Conservation (phyloP, 140 eudicot species). For the Senecio squalidus region DNA sequence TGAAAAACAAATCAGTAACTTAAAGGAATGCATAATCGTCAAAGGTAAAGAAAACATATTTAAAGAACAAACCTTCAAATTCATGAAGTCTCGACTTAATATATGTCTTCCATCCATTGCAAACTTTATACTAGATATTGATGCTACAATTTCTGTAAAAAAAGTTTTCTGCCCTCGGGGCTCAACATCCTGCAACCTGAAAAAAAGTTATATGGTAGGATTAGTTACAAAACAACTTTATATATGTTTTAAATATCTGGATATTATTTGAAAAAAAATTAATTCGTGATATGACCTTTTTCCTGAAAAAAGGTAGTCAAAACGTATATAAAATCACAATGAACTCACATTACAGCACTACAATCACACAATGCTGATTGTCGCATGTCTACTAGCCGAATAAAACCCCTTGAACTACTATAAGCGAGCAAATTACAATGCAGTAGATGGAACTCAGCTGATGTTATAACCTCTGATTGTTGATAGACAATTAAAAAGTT, state of each 20-base stretch:
- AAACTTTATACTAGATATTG: slow-evolving; percentile 68
- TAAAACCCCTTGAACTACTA: slow-evolving; percentile 84
- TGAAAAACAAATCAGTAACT: slow-evolving; percentile 19
- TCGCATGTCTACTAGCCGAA: slow-evolving; percentile 81
- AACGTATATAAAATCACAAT: slow-evolving; percentile 3
- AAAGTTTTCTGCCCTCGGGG: slow-evolving; percentile 55
- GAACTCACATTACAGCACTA: slow-evolving; percentile 57
- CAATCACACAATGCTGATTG: slow-evolving; percentile 85
- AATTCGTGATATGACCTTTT: too few relatives aligned
- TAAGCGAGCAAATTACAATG: slow-evolving; percentile 81
- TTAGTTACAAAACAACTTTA: too few relatives aligned
- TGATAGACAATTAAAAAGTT: slow-evolving; percentile 5
- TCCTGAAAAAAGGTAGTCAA: too few relatives aligned
- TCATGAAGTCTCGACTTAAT: slow-evolving; percentile 83
- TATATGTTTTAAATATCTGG: too few relatives aligned
- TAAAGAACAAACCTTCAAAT: slow-evolving; percentile 45
- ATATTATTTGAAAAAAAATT: too few relatives aligned
- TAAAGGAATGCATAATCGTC: neutral
- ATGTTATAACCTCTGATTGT: slow-evolving; percentile 76
- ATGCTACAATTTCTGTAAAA: slow-evolving; percentile 74
- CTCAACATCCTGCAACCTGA: slow-evolving; percentile 58
- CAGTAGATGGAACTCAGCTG: slow-evolving; percentile 78
- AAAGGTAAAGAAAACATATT: neutral
- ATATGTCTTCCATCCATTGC: slow-evolving; percentile 66
- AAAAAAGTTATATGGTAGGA: neutral